Base-by-base conservation (phyloP, 2,329 filamentous ascomycete genomes). In the Cladophialophora yegresii region DNA sequence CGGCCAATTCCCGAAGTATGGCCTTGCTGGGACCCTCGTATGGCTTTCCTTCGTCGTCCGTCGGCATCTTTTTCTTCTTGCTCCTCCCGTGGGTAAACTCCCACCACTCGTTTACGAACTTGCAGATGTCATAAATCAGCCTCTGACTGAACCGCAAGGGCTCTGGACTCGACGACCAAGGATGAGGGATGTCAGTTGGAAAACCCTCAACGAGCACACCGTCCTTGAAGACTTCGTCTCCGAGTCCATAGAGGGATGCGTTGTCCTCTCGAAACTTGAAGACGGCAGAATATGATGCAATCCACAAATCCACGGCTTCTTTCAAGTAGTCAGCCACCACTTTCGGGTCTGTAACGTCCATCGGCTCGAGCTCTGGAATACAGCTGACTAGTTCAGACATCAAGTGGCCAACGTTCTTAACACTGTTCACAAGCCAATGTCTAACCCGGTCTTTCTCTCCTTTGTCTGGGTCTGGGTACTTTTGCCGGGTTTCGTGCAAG, bases 371-470 rank as follows among this genome's bases (percentile, higher is more conserved):
- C 62, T 89, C 85, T 74, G 90, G 91, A 75, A 93, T 88, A 13
- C 87, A 87, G 74, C 90, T 88, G 71, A 87, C 90, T 8, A 89
- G 87, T 89, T 90, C 95, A 0, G 90, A 89, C 54, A 96, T 82
- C 50, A 95, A 86, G 62, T 90, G 81, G 61, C 92, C 87, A 69
- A 96, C 83, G 30, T 85, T 84, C 76, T 85, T 85, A 33, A 92
- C 82, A 72, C 93, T 90, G 70, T 89, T 84, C 66, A 92, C 83
- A 72, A 97, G 96, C 87, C 91, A 97, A 71, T 92, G 87, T n/a
- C 92, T 86, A 16, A 96, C 87, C 7, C 84, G 82, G 72, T 96
- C 92, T 9, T 88, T 85, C 74, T 95, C 89, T n/a, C 87, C 88
- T 23, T 83, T 81, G 43, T 85, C 85, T 32, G 82, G 77, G 58